Base-by-base conservation (phyloP, 352 stramenopile genomes). In the Globisporangium alternatum region DNA sequence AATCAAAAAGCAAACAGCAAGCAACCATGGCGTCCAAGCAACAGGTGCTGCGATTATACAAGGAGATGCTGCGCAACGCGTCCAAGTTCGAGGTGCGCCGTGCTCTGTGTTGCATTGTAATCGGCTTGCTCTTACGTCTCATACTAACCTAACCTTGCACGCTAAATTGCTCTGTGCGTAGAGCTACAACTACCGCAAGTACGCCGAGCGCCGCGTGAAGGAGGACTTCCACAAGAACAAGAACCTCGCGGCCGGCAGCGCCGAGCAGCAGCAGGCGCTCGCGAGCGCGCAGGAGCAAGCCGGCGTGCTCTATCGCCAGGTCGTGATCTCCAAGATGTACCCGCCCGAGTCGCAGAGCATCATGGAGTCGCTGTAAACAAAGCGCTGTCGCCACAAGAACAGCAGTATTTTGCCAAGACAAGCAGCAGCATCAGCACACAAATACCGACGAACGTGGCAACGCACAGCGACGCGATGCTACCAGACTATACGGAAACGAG, bases 181-280 rank as follows among this genome's bases (percentile, higher is more conserved):
- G 83, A 80, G 72, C 58, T 90, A 92, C 73, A 92, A 89, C 75
- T 90, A 81, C 75, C 80, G 83, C 56, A 74, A 71, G 60, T 92
- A 92, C 68, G 76, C 80, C 31, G 60, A 74, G 43, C 80, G 81
- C 43, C 83, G 83, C 64, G 69, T 92, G 56, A 83, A 83, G 62
- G 78, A 89, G 51, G 81, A 90, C n/a, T 92, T 92, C 64, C 83
- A 68, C 68, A 85, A 83, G 74, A 80, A 90, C 66, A 83, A 79
- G 65, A 49, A 60, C 13, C 70, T 92, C 3, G 30, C 72, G 33
- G 28, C 57, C 4, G 82, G 72, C 44, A 84, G 78, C 44, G 51
- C 65, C 1, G 83, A 89, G 56, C 81, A 88, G 64, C 41, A 89
- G 64, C 53, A 81, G 65, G 75, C 74, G 37, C 63, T 92, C 2